These are phyloP conservation scores for Aspergillus glaucus DNA, from an alignment of 2,329 filamentous ascomycete species.

Conservation along the genomic window DNA sequence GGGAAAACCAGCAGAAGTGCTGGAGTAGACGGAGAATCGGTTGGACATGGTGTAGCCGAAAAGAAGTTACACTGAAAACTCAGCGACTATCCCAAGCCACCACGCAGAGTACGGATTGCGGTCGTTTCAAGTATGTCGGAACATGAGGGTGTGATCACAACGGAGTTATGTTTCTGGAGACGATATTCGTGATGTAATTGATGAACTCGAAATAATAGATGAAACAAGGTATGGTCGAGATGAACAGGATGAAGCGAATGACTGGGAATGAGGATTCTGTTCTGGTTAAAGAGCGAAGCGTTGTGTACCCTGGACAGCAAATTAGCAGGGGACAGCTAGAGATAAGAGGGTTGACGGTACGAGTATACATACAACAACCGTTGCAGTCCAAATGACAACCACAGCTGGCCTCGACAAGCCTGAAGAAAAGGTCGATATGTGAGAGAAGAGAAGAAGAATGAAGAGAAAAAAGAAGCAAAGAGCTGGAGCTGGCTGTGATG, in stretches of 20 bases:
- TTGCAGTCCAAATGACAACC: background rate
- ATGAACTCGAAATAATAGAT: too few relatives aligned
- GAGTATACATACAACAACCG: too few relatives aligned
- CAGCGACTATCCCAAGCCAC: background rate
- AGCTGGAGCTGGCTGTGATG: constrained; percentile 2
- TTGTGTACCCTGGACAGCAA: too few relatives aligned
- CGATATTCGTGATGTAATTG: too few relatives aligned
- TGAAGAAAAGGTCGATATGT: background rate
- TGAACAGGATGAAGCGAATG: too few relatives aligned
- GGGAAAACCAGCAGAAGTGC: constrained; percentile 50
- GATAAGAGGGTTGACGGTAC: background rate
- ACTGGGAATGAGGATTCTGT: too few relatives aligned
- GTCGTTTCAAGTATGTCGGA: constrained; percentile 37
- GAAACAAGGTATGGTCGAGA: too few relatives aligned
- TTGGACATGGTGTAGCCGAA: constrained; percentile 48
- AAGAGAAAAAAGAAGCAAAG: constrained; percentile 5
- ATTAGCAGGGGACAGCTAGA: background rate
- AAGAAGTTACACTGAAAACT: background rate
- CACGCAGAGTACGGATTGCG: background rate
- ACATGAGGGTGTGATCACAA: background rate
- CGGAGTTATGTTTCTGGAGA: too few relatives aligned
- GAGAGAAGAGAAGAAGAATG: background rate
- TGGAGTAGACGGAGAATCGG: constrained; percentile 57
- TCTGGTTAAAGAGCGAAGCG: too few relatives aligned
- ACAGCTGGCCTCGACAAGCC: background rate